phyloP scores from a whole-genome alignment of 2,329 filamentous ascomycete species.

The Gnomoniopsis sp. region DNA sequence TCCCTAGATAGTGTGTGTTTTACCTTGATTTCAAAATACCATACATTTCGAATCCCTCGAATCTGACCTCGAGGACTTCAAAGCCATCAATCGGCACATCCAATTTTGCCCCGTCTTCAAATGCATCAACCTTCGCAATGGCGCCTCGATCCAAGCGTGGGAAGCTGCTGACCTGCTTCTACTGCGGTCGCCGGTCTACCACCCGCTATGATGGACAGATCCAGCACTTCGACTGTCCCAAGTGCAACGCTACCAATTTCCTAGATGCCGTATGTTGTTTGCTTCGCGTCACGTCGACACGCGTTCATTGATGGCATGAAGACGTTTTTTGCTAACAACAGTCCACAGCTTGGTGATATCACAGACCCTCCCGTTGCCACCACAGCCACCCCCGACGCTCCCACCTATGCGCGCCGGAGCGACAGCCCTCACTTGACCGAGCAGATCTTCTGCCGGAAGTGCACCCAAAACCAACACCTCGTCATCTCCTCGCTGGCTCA shows the following conservation, averaged over 20 bases:
- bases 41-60: not conserved
- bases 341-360: constrained; percentile 75
- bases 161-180: constrained; percentile 69
- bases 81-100: constrained; percentile 33
- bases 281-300: not conserved
- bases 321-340: constrained; percentile 11
- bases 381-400: constrained; percentile 41
- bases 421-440: constrained; percentile 34
- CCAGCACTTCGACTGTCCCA: constrained; percentile 67
- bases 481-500: constrained; percentile 73
- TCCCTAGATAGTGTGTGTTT: too few relatives aligned
- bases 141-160: constrained; percentile 30
- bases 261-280: constrained; percentile 75
- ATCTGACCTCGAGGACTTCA: not conserved
- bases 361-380: constrained; percentile 74
- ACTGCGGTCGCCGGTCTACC: constrained; percentile 69
- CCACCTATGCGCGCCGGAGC: constrained; percentile 44
- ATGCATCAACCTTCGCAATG: constrained; percentile 31
- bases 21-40: too few relatives aligned
- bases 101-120: not conserved
- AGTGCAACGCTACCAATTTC: constrained; percentile 85
- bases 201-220: constrained; percentile 55
- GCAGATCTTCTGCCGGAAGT: constrained; percentile 67
- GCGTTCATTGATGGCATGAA: not conserved
- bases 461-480: constrained; percentile 84